Evolutionary conservation across 1,284 basidiomycete species (phyloP).

Genomic region (Xerocomus amazonicus): DNA sequence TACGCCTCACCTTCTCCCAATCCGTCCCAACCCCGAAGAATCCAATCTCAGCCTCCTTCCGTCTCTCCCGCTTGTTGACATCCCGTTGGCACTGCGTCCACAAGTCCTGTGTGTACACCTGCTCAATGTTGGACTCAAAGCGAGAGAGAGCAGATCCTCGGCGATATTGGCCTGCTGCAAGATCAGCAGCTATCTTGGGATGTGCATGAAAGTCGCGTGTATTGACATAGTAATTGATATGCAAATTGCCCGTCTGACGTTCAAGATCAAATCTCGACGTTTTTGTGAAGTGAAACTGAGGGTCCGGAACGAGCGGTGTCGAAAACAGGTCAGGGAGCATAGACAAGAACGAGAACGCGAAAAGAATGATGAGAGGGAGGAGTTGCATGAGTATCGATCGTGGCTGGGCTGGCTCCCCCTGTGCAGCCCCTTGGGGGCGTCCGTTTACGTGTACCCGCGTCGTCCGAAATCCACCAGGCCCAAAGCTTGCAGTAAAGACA

Average conservation of each 20-base stretch:
- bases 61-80: slow-evolving; percentile 58
- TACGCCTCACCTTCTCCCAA: slow-evolving; percentile 76
- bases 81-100: slow-evolving; percentile 69
- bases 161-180: slow-evolving; percentile 48
- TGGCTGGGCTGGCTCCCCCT: slow-evolving; percentile 38
- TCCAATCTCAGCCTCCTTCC: slow-evolving; percentile 74
- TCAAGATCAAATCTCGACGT: slow-evolving; percentile 58
- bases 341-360: slow-evolving; percentile 82
- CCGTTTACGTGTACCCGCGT: slow-evolving; percentile 48
- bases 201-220: slow-evolving; percentile 74
- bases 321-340: slow-evolving; percentile 78
- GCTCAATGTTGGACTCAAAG: slow-evolving; percentile 73
- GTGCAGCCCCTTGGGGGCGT: slow-evolving; percentile 34
- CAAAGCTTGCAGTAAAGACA: slow-evolving; percentile 77
- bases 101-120: slow-evolving; percentile 65
- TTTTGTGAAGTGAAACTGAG: slow-evolving; percentile 71
- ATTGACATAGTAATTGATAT: slow-evolving; percentile 87
- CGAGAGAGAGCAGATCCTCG: slow-evolving; percentile 35
- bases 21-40: slow-evolving; percentile 88
- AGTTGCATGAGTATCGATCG: slow-evolving; percentile 79
- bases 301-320: slow-evolving; percentile 69
- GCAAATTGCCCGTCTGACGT: slow-evolving; percentile 64
- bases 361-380: slow-evolving; percentile 81
- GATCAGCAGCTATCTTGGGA: slow-evolving; percentile 68
- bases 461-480: slow-evolving; percentile 72